A percentile compares a stretch with the other conserved stretches of the same genome.
phyloP scores from a whole-genome alignment of 1,139 yeast genomes.

The Nakaseomyces kungkrabaensis region DNA sequence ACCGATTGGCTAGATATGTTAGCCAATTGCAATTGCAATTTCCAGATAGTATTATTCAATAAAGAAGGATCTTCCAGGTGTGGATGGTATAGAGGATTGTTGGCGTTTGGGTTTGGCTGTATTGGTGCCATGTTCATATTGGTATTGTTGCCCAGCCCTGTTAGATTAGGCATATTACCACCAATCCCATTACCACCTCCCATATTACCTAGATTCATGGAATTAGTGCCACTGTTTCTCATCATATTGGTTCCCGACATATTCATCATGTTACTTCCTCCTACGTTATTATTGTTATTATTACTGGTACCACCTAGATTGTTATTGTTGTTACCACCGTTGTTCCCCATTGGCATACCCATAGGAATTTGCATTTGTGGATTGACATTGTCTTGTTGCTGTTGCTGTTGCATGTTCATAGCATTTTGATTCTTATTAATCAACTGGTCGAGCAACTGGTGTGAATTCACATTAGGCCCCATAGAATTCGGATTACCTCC shows the following conservation, averaged over 20 bases:
- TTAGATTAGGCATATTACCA: conserved; percentile 1
- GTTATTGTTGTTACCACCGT: conserved; percentile 6
- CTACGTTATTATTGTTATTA: background rate
- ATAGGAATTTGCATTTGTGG: background rate
- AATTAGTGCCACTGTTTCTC: background rate
- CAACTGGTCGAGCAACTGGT: conserved; percentile 15
- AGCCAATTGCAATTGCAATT: conserved; percentile 74
- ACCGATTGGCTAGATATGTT: conserved; percentile 66
- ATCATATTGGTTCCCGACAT: background rate
- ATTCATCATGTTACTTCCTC: background rate
- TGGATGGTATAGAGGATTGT: conserved; percentile 34
- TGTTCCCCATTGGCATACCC: conserved; percentile 6
- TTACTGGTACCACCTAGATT: background rate
- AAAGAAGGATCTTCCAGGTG: conserved; percentile 37
- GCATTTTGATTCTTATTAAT: conserved; percentile 6
- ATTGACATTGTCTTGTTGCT: conserved; percentile 4
- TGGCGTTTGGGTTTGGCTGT: conserved; percentile 16
- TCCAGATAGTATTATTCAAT: conserved; percentile 61
- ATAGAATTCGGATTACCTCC: background rate
- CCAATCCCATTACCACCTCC: conserved; percentile 1
- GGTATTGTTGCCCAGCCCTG: background rate
- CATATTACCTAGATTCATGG: conserved; percentile 1
- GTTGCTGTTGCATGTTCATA: conserved; percentile 4
- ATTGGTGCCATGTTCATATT: background rate
- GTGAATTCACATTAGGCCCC: conserved; percentile 5